These are phyloP conservation scores for Brassica juncea DNA, from an alignment of 345 rosid species.

Conservation along the genomic window DNA sequence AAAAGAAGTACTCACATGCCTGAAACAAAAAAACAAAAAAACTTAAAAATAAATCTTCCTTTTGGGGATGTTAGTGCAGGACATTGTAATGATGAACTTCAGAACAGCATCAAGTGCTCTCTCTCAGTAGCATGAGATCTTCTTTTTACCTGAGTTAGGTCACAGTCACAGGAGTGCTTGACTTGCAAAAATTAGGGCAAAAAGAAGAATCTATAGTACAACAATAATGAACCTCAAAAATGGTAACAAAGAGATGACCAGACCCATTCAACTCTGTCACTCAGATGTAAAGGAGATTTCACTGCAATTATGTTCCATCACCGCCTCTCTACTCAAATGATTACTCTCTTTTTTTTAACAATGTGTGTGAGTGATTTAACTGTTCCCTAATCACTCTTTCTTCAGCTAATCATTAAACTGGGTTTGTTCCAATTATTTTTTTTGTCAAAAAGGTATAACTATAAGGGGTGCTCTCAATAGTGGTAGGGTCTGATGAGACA, in stretches of 20 bases:
- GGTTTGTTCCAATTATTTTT: neutral
- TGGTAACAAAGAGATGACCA: conserved; percentile 37
- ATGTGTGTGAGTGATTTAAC: neutral
- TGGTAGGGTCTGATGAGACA: conserved; percentile 41
- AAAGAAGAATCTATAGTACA: conserved; percentile 38
- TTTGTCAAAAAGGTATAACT: conserved; percentile 22
- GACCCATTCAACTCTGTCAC: conserved; percentile 29
- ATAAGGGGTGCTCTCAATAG: conserved; percentile 8
- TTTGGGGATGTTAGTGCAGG: conserved; percentile 29
- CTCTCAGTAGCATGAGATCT: conserved; percentile 21
- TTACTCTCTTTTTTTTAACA: neutral
- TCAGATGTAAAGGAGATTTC: conserved; percentile 22
- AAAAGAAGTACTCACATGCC: conserved; percentile 16
- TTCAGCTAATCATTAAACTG: conserved; percentile 18
- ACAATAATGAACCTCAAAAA: conserved; percentile 39
- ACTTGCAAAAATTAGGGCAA: conserved; percentile 41
- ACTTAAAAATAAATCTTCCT: conserved; percentile 9
- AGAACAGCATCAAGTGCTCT: conserved; percentile 17
- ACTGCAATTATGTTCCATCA: conserved; percentile 33
- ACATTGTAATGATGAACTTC: conserved; percentile 32
- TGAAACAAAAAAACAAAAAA: conserved; percentile 1
- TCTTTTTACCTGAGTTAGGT: conserved; percentile 35
- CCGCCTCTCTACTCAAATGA: conserved; percentile 27
- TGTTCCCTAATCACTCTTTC: conserved; percentile 26
- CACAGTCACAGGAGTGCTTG: conserved; percentile 35